Base-by-base conservation (phyloP, 2,329 filamentous ascomycete species). In the Elsinoe perseae region DNA sequence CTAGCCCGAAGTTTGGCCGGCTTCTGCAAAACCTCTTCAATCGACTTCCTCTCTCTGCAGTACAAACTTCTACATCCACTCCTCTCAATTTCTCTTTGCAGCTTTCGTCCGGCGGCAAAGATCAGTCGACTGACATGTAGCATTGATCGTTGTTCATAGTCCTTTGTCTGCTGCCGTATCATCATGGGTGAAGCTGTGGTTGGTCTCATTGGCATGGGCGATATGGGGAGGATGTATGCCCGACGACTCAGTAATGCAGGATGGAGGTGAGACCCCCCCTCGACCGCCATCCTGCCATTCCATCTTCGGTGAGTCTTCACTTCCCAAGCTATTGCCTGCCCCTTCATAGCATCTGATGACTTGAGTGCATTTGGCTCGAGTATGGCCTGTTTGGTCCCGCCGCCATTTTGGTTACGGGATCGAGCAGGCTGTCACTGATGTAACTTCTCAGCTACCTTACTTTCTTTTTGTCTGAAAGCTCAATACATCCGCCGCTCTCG, bases 361-460 rank as follows among this genome's bases (percentile, higher is more conserved):
- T 89, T 92, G 92, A 97, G 92, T 91, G 92, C 92, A 97, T 97
- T 97, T 97, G 92, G 92, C 92, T 97, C 89, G 92, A 97, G 92
- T 80, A 95, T 90, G 83, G 83, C 77, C 74, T 76, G 78, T 76
- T 74, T 76, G 73, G 67, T 77, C 77, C 77, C 77, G 74, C 76
- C 74, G 78, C 85, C 87, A 84, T 95, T 86, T 81, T 92, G 89
- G 86, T 78, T 61, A 59, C 52, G 63, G 61, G 64, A 67, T 57
- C 63, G 76, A 76, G 30, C 40, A 34, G 76, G 78, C 80, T 82
- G 85, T 95, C 92, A 81, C 82, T 96, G 92, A 96, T 96, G 92
- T 95, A 86, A 95, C 83, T 78, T 84, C 87, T 93, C 86, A 89
- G 92, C 92, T 97, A 97, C 92, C 92, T 96, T 86, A 84, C 71